Evolutionary conservation across 2,329 filamentous ascomycete genomes (phyloP).

Genomic region (Leptographium procerum): DNA sequence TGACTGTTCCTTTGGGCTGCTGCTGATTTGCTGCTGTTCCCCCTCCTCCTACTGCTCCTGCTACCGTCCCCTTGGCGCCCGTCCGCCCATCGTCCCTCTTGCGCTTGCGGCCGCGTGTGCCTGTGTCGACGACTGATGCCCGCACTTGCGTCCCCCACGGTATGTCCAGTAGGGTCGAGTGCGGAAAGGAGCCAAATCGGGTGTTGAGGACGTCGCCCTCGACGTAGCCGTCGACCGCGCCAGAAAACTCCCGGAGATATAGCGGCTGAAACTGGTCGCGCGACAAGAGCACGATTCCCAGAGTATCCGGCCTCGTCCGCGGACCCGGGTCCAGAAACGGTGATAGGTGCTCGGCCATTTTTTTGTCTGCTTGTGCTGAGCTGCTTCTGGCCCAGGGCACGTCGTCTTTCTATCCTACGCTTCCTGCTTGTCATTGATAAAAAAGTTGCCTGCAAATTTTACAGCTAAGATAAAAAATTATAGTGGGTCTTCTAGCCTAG

Average conservation of each 20-base stretch:
- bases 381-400: neutral
- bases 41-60: neutral
- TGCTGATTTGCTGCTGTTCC: neutral
- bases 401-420: neutral
- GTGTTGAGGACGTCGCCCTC: slow-evolving; percentile 80
- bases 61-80: neutral
- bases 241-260: slow-evolving; percentile 51
- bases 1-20: slow-evolving; percentile 1
- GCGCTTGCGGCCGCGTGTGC: slow-evolving; percentile 67
- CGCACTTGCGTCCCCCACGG: slow-evolving; percentile 89
- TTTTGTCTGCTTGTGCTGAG: neutral
- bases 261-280: slow-evolving; percentile 75
- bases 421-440: neutral
- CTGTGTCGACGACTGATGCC: slow-evolving; percentile 82
- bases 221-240: slow-evolving; percentile 55
- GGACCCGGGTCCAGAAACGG: slow-evolving; percentile 67
- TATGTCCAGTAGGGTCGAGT: slow-evolving; percentile 62
- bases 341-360: slow-evolving; percentile 31
- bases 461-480: neutral
- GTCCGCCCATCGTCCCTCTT: slow-evolving; percentile 25
- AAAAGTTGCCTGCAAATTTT: neutral
- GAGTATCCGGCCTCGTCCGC: slow-evolving; percentile 48
- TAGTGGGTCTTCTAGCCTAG: neutral
- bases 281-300: slow-evolving; percentile 80
- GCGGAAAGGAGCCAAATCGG: slow-evolving; percentile 82